These are phyloP conservation scores for Calonectria naviculata DNA, from an alignment of 2,329 filamentous ascomycete genomes.

Conservation along the genomic window DNA sequence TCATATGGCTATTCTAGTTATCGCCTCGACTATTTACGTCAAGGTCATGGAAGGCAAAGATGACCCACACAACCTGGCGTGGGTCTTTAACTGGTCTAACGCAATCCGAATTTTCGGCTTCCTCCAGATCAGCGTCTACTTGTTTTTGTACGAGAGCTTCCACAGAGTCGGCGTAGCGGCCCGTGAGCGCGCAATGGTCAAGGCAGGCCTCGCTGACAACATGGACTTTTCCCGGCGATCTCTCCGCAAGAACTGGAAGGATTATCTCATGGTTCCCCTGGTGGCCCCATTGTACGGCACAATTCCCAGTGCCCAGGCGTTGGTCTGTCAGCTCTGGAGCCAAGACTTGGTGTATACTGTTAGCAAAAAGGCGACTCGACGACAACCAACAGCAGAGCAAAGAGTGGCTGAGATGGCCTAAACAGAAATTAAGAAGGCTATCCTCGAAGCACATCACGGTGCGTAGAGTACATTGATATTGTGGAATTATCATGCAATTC, in stretches of 20 bases:
- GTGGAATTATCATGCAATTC: not conserved
- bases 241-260: slow-evolving; percentile 66
- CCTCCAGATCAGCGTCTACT: slow-evolving; percentile 70
- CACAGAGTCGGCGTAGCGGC: slow-evolving; percentile 70
- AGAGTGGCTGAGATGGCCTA: slow-evolving; percentile 59
- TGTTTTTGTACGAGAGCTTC: slow-evolving; percentile 76
- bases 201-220: slow-evolving; percentile 71
- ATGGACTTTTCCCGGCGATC: slow-evolving; percentile 73
- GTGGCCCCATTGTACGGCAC: slow-evolving; percentile 76
- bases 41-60: slow-evolving; percentile 62
- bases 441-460: not conserved
- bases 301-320: slow-evolving; percentile 74
- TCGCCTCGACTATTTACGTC: slow-evolving; percentile 71
- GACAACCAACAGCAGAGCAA: slow-evolving; percentile 56
- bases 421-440: not conserved
- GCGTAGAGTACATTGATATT: not conserved
- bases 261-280: slow-evolving; percentile 74
- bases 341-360: slow-evolving; percentile 77
- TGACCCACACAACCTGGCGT: slow-evolving; percentile 64
- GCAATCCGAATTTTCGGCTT: slow-evolving; percentile 71
- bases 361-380: slow-evolving; percentile 73
- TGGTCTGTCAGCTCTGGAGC: slow-evolving; percentile 77
- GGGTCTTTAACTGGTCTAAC: slow-evolving; percentile 71
- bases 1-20: slow-evolving; percentile 73
- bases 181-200: slow-evolving; percentile 74